Base-by-base conservation (phyloP, 768 basidiomycete species). In the Rhodotorula sphaerocarpa region DNA sequence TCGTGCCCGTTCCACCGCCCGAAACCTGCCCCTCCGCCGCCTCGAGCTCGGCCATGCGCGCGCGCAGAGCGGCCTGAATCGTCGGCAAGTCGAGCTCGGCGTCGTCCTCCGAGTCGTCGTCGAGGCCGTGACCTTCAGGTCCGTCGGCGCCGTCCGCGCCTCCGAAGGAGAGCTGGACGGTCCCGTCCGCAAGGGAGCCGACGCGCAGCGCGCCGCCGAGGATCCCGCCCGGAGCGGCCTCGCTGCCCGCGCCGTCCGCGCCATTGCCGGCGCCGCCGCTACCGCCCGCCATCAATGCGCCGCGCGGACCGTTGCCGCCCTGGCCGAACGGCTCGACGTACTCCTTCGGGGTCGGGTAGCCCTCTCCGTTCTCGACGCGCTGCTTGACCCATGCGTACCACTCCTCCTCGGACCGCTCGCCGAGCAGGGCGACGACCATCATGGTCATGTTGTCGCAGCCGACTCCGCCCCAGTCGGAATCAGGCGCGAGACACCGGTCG, bases 381-480 rank as follows among this genome's bases (percentile, higher is more conserved):
- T 90, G 82, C 50, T 79, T 82, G 61, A 99, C 75, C 93, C 93
- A 96, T 42, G 80, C 74, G 72, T 88, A 87, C 95, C 95, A 97
- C 73, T 91, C 84, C 67, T 88, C 86, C 74, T 85, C 83, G n/a
- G 89, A 87, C 63, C 84, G 83, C 44, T 88, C 92, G 65, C 87
- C 82, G 36, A 92, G 81, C 48, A 99, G 75, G 11, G 89, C 95
- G 60, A 97, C 82, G 55, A 99, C 82, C 70, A 96, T 81, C 52
- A 95, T 79, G 0, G 95, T 99, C 95, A 99, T 99, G 78, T 99
- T 97, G 78, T 99, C 95, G 75, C 93, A 96, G 25, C 95, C 95
- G 66, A 96, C 88, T 18, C 95, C 95, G 51, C 88, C 88, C 41
- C 87, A 87, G 28, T 86, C 85, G 3, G 88, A 88, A 74, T 95